phyloP scores from a whole-genome alignment of 768 basidiomycete genomes.

The Trametes gibbosa region DNA sequence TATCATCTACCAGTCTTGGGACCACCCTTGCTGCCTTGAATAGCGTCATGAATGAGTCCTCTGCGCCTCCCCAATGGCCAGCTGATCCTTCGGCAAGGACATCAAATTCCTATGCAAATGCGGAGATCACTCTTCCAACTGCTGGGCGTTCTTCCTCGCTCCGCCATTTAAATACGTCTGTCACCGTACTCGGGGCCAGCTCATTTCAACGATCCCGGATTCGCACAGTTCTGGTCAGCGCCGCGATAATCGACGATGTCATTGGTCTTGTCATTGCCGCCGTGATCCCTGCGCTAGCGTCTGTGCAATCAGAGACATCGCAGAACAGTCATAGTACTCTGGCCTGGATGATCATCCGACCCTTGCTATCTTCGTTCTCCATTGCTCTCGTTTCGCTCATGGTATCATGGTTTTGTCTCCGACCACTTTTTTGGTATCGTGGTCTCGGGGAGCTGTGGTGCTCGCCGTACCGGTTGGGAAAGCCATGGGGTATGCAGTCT shows the following conservation, averaged over 20 bases:
- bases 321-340: neutral
- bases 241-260: conserved; percentile 66
- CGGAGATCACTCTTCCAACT: neutral
- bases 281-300: conserved; percentile 44
- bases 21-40: conserved; percentile 62
- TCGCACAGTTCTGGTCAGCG: conserved; percentile 56
- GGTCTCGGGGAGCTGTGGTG: conserved; percentile 24
- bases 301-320: conserved; percentile 5
- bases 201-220: conserved; percentile 44
- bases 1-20: conserved; percentile 63
- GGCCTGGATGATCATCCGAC: conserved; percentile 43
- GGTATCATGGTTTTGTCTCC: conserved; percentile 28
- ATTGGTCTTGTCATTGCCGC: conserved; percentile 58
- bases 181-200: neutral
- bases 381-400: conserved; percentile 43
- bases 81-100: neutral
- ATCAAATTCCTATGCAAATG: neutral
- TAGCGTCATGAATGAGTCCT: conserved; percentile 6
- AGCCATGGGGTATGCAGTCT: conserved; percentile 9
- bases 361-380: conserved; percentile 53
- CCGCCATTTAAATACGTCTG: neutral
- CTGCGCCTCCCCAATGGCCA: neutral
- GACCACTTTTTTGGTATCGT: conserved; percentile 22
- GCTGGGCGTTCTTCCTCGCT: neutral
- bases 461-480: conserved; percentile 11